Evolutionary conservation across 192 early-diverging fungal genomes (phyloP).

Genomic region (Podila epigama): DNA sequence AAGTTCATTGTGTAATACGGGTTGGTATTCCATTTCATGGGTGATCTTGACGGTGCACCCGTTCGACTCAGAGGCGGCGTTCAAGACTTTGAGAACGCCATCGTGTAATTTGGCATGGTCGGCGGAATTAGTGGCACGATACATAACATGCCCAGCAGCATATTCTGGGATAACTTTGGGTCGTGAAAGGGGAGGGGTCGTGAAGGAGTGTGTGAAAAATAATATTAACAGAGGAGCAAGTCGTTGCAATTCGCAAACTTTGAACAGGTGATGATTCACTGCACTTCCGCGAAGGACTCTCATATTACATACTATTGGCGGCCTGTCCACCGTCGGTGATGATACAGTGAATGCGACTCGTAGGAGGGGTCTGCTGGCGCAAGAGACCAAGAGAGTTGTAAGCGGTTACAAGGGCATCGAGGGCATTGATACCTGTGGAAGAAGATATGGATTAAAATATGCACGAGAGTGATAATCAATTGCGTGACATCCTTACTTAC

Average conservation of each 20-base stretch:
- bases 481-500: neutral
- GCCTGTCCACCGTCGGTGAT: conserved; percentile 78
- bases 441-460: neutral
- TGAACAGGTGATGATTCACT: too few relatives aligned
- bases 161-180: conserved; percentile 70
- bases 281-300: too few relatives aligned
- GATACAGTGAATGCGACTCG: conserved; percentile 75
- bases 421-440: conserved; percentile 72
- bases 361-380: conserved; percentile 77
- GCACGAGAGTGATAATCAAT: neutral
- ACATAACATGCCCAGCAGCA: conserved; percentile 60
- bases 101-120: conserved; percentile 59
- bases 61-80: conserved; percentile 71
- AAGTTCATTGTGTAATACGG: conserved; percentile 59
- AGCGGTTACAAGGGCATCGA: conserved; percentile 74
- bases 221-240: neutral
- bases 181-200: neutral
- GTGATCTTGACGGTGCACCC: conserved; percentile 69
- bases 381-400: conserved; percentile 72
- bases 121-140: conserved; percentile 60
- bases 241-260: too few relatives aligned
- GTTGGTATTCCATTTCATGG: conserved; percentile 60
- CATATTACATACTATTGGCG: conserved; percentile 48
- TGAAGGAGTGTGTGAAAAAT: neutral
- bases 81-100: conserved; percentile 63